These are phyloP conservation scores for Hygrocybe punicea DNA, from an alignment of 768 basidiomycete species.

Conservation along the genomic window DNA sequence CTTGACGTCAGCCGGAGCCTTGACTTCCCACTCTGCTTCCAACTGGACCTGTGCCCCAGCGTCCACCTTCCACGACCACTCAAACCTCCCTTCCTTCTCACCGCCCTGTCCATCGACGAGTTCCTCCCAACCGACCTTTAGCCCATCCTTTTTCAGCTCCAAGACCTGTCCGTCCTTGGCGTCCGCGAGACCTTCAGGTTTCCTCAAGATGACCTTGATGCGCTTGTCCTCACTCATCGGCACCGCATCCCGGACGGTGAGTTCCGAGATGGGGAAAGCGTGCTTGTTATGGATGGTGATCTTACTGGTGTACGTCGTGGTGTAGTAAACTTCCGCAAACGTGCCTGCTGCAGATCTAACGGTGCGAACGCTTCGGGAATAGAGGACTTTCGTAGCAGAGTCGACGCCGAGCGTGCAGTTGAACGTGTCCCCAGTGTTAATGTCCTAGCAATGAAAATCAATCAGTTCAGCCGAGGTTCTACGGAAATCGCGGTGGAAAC, in stretches of 20 bases:
- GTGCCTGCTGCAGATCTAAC: conserved; percentile 37
- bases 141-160: conserved; percentile 24
- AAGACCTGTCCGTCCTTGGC: conserved; percentile 41
- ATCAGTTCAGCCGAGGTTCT: background rate
- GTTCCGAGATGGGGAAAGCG: conserved; percentile 40
- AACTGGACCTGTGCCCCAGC: conserved; percentile 43
- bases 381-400: conserved; percentile 42
- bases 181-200: conserved; percentile 46
- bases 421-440: conserved; percentile 51
- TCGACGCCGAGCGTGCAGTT: conserved; percentile 53
- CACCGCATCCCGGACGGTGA: conserved; percentile 48
- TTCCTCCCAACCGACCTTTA: conserved; percentile 36
- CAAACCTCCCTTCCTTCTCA: conserved; percentile 54
- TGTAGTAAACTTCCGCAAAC: conserved; percentile 44
- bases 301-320: conserved; percentile 44
- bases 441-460: conserved; percentile 35
- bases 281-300: conserved; percentile 51
- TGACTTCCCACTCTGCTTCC: conserved; percentile 53
- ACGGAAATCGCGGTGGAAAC: conserved; percentile 11
- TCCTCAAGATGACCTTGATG: conserved; percentile 44
- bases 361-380: conserved; percentile 40
- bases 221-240: conserved; percentile 42
- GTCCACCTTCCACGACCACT: conserved; percentile 49
- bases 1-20: conserved; percentile 34
- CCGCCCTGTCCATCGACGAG: conserved; percentile 44